These are phyloP conservation scores for Aureobasidium subglaciale DNA, from an alignment of 2,329 filamentous ascomycete species.

Conservation along the genomic window DNA sequence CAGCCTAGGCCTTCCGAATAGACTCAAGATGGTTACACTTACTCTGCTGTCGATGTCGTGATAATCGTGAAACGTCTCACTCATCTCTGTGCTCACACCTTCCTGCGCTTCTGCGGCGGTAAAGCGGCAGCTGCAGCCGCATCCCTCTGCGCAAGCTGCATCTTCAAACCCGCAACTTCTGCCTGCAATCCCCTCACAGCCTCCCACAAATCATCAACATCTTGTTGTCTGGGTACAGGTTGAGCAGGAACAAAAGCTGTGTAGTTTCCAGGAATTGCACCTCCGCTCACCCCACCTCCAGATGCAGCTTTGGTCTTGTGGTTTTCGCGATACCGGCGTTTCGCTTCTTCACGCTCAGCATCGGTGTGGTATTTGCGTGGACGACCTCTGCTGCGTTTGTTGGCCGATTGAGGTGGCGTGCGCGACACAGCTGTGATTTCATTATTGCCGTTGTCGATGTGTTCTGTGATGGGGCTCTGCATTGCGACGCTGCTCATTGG, in stretches of 20 bases:
- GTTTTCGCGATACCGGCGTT: slow-evolving; percentile 12
- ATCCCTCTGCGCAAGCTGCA: slow-evolving; percentile 1
- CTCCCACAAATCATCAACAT: slow-evolving; percentile 6
- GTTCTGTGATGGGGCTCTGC: not conserved
- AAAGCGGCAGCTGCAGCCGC: slow-evolving; percentile 2
- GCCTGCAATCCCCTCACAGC: not conserved
- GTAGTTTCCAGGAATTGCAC: not conserved
- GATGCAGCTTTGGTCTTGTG: slow-evolving; percentile 6
- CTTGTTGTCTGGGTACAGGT: not conserved
- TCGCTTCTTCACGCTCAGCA: slow-evolving; percentile 11
- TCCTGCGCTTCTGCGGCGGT: not conserved
- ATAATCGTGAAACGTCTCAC: not conserved
- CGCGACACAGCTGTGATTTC: not conserved
- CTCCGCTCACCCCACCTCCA: not conserved
- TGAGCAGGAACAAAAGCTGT: not conserved
- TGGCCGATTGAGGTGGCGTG: not conserved
- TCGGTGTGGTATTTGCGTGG: slow-evolving; percentile 10
- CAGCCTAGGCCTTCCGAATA: too few relatives aligned
- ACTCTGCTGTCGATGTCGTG: not conserved
- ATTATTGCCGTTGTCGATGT: not conserved
- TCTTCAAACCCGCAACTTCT: not conserved
- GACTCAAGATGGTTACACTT: too few relatives aligned
- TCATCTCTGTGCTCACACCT: not conserved
- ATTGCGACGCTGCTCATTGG: not conserved
- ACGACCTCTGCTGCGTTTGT: slow-evolving; percentile 7